Evolutionary conservation across 208 protist species (phyloP).

Genomic region (Acanthamoeba triangularis): DNA sequence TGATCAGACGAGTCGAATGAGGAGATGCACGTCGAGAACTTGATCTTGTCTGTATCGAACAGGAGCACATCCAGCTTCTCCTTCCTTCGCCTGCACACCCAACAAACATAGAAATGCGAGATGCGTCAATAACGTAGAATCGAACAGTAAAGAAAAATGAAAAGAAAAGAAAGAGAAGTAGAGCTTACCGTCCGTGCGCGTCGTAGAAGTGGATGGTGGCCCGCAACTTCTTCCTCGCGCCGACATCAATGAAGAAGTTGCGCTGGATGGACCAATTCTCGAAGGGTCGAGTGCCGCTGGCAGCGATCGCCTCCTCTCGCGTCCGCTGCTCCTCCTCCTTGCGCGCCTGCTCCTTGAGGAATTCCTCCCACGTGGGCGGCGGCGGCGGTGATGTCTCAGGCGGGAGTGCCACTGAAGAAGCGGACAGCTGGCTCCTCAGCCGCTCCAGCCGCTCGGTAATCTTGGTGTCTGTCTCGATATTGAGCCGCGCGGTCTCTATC

Average conservation of each 20-base stretch:
- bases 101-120: background rate
- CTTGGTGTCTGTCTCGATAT: slow-evolving; percentile 19
- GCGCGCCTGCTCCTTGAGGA: background rate
- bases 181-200: background rate
- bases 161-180: background rate
- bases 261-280: slow-evolving; percentile 15
- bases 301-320: background rate
- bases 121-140: too few relatives aligned
- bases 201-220: slow-evolving; percentile 11
- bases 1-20: slow-evolving; percentile 2
- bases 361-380: background rate
- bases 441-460: background rate
- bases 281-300: background rate
- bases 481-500: background rate
- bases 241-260: background rate
- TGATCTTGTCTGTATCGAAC: background rate
- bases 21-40: background rate
- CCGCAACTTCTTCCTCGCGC: background rate
- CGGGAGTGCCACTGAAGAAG: background rate
- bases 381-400: background rate
- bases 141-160: background rate
- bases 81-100: background rate
- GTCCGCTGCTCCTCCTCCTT: background rate
- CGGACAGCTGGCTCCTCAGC: background rate
- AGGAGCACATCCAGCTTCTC: slow-evolving; percentile 32